Evolutionary conservation across 192 early-diverging fungal genomes (phyloP), one percentile per base, ranked within the genome.

Genomic region (Cetraspora pellucida): DNA sequence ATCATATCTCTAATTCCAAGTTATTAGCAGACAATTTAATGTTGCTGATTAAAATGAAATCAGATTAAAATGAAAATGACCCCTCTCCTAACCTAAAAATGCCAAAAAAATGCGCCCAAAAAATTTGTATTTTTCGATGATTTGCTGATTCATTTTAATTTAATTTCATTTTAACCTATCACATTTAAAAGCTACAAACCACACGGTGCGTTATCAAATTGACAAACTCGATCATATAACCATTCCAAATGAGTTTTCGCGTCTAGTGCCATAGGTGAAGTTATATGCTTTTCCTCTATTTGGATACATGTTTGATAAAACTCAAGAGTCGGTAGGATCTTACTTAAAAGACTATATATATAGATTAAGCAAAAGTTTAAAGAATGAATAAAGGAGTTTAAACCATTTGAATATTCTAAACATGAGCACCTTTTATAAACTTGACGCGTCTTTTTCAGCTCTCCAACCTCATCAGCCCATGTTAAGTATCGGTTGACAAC

Each of bases 301-400:
- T 72, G 19, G 10, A 72, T 72, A n/a, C 70, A 72, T 25, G 27
- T 58, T 27, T 72, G 14, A 57, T 55, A 72, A 37, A 72, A 72
- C 31, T n/a, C 16, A 13, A 19, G 19, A 21, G 70, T 54, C 10
- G 52, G 30, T 4, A 72, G 21, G 3, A 30, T 72, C 31, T 58
- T 52, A n/a, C 14, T 52, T 2, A 72, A 43, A 10, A 72, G 31
- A 44, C 70, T 72, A 61, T 13, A 27, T 13, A 23, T 49, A 27
- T 16, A 70, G 21, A n/a, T n/a, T n/a, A n/a, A n/a, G n/a, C n/a
- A n/a, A n/a, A n/a, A 28, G 25, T 65, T 65, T 31, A 69, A 67
- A 21, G 0, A 25, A 11, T 28, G 7, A 37, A 72, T 19, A 43
- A 25, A 50, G 49, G 9, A 70, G 27, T 25, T n/a, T 13, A 46